These are phyloP conservation scores for Saccharomycopsis guyanensis DNA, from an alignment of 805 yeast genomes.

Conservation along the genomic window DNA sequence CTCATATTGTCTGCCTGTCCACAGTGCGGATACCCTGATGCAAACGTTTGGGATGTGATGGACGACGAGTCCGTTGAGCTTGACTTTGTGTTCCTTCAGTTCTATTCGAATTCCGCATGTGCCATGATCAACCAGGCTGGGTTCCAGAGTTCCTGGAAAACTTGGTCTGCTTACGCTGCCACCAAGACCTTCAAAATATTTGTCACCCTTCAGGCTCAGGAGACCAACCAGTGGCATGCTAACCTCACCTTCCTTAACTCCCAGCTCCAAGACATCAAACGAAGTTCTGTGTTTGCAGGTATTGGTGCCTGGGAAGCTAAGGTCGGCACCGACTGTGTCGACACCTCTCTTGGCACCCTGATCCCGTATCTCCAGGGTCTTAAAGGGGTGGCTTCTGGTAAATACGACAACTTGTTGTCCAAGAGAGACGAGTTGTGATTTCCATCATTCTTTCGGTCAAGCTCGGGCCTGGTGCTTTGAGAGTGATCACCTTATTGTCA, in stretches of 20 bases:
- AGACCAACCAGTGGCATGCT: slow-evolving; percentile 11
- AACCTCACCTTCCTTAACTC: slow-evolving; percentile 1
- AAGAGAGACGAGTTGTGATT: slow-evolving; percentile 20
- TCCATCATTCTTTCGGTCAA: too few relatives aligned
- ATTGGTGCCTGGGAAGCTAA: slow-evolving; percentile 20
- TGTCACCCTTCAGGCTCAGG: slow-evolving; percentile 14
- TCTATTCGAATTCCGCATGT: slow-evolving; percentile 50
- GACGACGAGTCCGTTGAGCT: slow-evolving; percentile 37
- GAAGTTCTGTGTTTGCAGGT: slow-evolving; percentile 9
- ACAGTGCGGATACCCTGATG: slow-evolving; percentile 60
- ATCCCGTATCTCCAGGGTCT: slow-evolving; percentile 14
- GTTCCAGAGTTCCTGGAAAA: slow-evolving; percentile 32
- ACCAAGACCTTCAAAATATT: slow-evolving; percentile 30
- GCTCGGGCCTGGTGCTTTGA: too few relatives aligned
- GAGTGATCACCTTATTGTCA: too few relatives aligned
- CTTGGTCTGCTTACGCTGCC: slow-evolving; percentile 54
- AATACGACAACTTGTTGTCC: slow-evolving; percentile 2
- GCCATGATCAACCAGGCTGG: slow-evolving; percentile 28
- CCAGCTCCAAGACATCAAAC: slow-evolving; percentile 7
- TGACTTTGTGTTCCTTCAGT: slow-evolving; percentile 58
- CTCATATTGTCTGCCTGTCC: slow-evolving; percentile 60
- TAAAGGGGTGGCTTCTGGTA: slow-evolving; percentile 13
- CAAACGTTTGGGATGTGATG: slow-evolving; percentile 34
- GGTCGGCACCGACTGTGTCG: slow-evolving; percentile 11
- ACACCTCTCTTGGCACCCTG: slow-evolving; percentile 3